phyloP scores from a whole-genome alignment of 768 basidiomycete genomes.

The Pluteus cervinus region DNA sequence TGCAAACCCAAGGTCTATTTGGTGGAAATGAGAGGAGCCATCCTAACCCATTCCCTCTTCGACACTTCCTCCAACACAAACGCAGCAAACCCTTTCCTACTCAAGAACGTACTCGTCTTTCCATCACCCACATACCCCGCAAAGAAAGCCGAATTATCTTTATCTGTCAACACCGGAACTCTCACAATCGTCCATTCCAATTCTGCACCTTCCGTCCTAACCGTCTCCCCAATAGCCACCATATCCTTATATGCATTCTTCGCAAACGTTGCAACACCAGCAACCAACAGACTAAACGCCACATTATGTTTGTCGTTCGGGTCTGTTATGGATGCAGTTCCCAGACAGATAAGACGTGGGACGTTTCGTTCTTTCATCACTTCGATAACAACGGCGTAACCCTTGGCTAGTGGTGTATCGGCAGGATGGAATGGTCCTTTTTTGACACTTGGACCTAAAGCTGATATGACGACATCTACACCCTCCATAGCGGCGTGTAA shows the following conservation, averaged over 20 bases:
- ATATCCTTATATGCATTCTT: slow-evolving; percentile 62
- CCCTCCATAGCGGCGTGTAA: slow-evolving; percentile 49
- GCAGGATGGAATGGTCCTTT: slow-evolving; percentile 34
- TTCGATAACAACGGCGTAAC: slow-evolving; percentile 49
- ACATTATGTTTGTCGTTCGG: slow-evolving; percentile 50
- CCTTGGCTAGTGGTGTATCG: slow-evolving; percentile 56
- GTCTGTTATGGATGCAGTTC: slow-evolving; percentile 62
- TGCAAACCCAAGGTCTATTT: not conserved
- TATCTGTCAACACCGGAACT: slow-evolving; percentile 56
- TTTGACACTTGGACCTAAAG: slow-evolving; percentile 54
- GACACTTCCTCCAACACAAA: slow-evolving; percentile 57
- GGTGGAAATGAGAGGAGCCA: slow-evolving; percentile 36
- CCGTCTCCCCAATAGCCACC: slow-evolving; percentile 52
- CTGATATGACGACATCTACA: slow-evolving; percentile 59
- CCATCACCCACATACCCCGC: slow-evolving; percentile 70
- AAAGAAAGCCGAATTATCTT: slow-evolving; percentile 35
- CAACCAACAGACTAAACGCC: slow-evolving; percentile 37
- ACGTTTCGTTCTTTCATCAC: slow-evolving; percentile 47
- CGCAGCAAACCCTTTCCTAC: slow-evolving; percentile 53
- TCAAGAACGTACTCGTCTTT: slow-evolving; percentile 39
- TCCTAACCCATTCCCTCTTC: slow-evolving; percentile 53
- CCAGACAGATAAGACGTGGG: slow-evolving; percentile 58
- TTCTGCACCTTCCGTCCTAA: slow-evolving; percentile 40
- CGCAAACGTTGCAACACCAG: slow-evolving; percentile 35
- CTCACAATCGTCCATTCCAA: slow-evolving; percentile 68